Percentiles rank a stretch among this genome's conserved stretches.
Conservation (phyloP, 2,329 filamentous ascomycete species). For the Diaporthe sp. region DNA sequence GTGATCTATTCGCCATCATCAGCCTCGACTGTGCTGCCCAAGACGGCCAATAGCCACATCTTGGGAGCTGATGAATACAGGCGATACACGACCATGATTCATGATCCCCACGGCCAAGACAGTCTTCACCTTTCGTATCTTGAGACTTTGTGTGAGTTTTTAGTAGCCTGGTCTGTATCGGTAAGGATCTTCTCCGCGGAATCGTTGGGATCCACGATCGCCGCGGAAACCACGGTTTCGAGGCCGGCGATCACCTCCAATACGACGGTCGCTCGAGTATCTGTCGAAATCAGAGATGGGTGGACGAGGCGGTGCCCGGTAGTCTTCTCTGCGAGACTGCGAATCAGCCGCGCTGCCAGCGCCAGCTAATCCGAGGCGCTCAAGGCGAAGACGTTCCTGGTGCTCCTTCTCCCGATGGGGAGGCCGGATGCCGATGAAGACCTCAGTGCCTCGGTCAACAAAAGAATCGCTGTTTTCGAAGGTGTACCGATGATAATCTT, state of each 20-base stretch:
- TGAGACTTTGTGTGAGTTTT: not conserved
- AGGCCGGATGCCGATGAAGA: conserved; percentile 74
- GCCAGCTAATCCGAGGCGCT: conserved; percentile 35
- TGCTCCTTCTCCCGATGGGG: conserved; percentile 66
- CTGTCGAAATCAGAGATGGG: conserved; percentile 35
- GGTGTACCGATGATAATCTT: conserved; percentile 77
- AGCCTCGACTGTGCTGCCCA: not conserved
- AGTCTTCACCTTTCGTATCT: not conserved
- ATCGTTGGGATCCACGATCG: conserved; percentile 37
- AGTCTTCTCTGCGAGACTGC: conserved; percentile 34
- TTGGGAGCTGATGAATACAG: not conserved
- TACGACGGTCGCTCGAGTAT: conserved; percentile 38
- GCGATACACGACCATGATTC: not conserved
- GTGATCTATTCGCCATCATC: not conserved
- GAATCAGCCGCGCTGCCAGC: conserved; percentile 29
- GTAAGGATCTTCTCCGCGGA: conserved; percentile 41
- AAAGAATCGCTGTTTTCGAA: conserved; percentile 78
- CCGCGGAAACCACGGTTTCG: conserved; percentile 40
- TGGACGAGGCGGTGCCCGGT: conserved; percentile 36
- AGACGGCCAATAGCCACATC: not conserved
- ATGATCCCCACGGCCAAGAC: not conserved
- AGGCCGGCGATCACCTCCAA: conserved; percentile 37
- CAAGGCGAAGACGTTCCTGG: conserved; percentile 41
- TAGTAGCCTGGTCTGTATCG: conserved; percentile 41
- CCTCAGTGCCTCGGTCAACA: conserved; percentile 81